phyloP scores from a whole-genome alignment of 2,329 filamentous ascomycete genomes.

The Epichloe gansuensis region DNA sequence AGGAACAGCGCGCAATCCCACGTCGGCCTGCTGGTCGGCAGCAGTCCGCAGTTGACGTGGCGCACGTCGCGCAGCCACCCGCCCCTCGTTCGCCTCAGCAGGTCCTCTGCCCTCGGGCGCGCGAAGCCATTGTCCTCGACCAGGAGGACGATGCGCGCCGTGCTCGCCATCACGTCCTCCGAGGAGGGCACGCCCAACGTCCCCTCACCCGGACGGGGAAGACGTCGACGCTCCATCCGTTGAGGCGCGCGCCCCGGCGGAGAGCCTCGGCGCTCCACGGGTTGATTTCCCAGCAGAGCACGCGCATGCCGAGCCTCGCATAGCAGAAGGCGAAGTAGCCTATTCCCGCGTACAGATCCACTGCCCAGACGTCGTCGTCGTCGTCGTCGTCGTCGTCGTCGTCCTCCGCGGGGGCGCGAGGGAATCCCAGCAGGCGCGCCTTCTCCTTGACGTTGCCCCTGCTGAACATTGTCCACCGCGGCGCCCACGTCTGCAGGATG shows the following conservation, averaged over 20 bases:
- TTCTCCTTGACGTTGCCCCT: constrained; percentile 87
- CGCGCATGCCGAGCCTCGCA: constrained; percentile 54
- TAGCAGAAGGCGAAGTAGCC: constrained; percentile 91
- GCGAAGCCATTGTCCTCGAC: constrained; percentile 54
- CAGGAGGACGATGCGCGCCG: constrained; percentile 52
- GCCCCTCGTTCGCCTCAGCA: constrained; percentile 25
- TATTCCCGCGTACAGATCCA: constrained; percentile 86
- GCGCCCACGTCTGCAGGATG: constrained; percentile 77
- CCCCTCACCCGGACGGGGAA: constrained; percentile 30
- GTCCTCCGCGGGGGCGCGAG: not conserved
- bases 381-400: not conserved
- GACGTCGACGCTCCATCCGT: constrained; percentile 52
- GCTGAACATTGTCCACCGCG: constrained; percentile 87
- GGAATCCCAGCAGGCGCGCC: constrained; percentile 52
- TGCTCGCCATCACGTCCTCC: constrained; percentile 26
- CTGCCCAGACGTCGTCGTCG: constrained; percentile 32
- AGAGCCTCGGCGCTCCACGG: constrained; percentile 78
- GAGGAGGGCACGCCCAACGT: constrained; percentile 24
- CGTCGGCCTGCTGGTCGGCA: constrained; percentile 43
- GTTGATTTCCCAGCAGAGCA: constrained; percentile 86
- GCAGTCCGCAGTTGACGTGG: constrained; percentile 54
- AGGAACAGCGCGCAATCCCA: constrained; percentile 30
- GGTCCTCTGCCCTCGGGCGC: constrained; percentile 24
- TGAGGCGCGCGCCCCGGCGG: constrained; percentile 57
- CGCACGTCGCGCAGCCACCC: constrained; percentile 22